phyloP scores from a whole-genome alignment of 257 asterid genomes.

The Rubia yunnanensis region DNA sequence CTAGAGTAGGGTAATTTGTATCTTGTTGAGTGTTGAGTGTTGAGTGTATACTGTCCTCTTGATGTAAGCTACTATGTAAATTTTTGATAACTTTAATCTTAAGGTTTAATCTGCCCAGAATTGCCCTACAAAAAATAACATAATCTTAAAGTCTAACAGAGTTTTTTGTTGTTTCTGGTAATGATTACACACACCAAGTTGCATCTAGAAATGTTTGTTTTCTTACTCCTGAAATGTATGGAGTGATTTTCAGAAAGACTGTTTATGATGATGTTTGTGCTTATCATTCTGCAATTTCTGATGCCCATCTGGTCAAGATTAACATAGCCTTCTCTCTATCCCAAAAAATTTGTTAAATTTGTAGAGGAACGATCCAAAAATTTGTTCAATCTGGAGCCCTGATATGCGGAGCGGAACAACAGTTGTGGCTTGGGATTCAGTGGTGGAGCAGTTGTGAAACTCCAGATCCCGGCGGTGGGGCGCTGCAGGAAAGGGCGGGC shows the following conservation, averaged over 20 bases:
- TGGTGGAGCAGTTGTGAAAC: no score
- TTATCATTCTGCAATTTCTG: not conserved
- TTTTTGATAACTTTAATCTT: not conserved
- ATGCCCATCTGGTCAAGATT: not conserved
- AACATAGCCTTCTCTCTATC: constrained; percentile 9
- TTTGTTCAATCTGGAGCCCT: no score
- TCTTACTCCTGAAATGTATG: not conserved
- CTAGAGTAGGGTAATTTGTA: not conserved
- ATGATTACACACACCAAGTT: not conserved
- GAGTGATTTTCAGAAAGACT: not conserved
- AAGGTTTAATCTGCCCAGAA: not conserved
- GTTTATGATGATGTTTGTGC: not conserved
- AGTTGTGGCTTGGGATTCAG: no score
- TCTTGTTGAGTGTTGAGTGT: no score
- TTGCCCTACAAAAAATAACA: not conserved
- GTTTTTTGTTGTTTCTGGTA: not conserved
- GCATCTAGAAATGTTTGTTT: not conserved
- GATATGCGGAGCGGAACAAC: no score
- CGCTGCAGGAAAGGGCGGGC: no score
- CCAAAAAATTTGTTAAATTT: constrained; percentile 14
- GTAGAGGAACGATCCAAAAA: constrained; percentile 93
- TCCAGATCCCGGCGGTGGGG: no score
- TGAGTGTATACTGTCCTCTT: not conserved
- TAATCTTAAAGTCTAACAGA: not conserved
- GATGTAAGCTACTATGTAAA: not conserved